Evolutionary conservation across 2,329 filamentous ascomycete genomes (phyloP).

Genomic region (Hymenoscyphus linearis): DNA sequence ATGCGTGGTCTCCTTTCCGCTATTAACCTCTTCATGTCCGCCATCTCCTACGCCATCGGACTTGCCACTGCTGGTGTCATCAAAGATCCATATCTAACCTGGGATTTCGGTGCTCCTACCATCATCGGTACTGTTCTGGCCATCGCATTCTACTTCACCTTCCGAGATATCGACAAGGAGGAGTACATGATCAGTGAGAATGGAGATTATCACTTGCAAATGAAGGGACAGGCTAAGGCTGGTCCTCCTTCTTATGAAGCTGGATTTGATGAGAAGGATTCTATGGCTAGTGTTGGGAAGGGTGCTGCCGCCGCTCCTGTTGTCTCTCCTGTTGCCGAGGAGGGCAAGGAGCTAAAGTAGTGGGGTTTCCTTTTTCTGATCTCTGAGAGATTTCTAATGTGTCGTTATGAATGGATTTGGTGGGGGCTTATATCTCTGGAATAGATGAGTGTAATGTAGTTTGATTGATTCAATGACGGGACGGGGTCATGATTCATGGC

Average conservation of each 20-base stretch:
- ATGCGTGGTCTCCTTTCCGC: conserved; percentile 46
- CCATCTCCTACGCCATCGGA: conserved; percentile 41
- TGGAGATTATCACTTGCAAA: not conserved
- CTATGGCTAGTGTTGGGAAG: not conserved
- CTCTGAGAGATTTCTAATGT: not conserved
- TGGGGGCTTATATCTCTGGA: not conserved
- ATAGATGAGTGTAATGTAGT: not conserved
- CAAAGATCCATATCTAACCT: conserved; percentile 43
- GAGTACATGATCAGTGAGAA: conserved; percentile 35
- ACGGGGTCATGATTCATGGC: not conserved
- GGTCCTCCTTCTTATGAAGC: not conserved
- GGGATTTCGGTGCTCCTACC: conserved; percentile 44
- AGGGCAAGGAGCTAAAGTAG: not conserved
- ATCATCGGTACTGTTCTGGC: conserved; percentile 41
- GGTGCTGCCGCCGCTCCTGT: not conserved
- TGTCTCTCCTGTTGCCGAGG: not conserved
- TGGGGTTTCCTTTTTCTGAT: not conserved
- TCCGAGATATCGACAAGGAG: conserved; percentile 28
- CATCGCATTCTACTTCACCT: conserved; percentile 41
- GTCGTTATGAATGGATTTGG: not conserved
- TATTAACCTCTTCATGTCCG: conserved; percentile 42
- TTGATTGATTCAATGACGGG: not conserved
- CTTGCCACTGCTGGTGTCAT: conserved; percentile 41
- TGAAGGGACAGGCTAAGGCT: not conserved
- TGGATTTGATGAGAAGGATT: not conserved